Evolutionary conservation across 1,284 basidiomycete species (phyloP), one percentile per base, ranked within the genome.

Genomic region (Cystobasidium slooffiae): DNA sequence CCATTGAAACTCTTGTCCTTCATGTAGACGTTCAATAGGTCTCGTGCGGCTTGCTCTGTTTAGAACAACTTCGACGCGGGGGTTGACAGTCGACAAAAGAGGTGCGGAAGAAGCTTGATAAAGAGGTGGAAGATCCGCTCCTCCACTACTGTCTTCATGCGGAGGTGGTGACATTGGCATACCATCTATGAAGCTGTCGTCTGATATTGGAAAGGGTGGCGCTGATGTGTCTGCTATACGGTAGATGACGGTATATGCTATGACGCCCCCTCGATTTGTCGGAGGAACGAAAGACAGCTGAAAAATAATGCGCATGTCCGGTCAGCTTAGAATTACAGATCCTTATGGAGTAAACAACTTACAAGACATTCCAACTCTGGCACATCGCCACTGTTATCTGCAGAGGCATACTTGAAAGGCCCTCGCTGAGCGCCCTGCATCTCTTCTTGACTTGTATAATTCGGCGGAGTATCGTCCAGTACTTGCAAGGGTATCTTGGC

Each of bases 221-320:
- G 49, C 62, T 20, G 41, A 20, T 1, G 70, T 20, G 18, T 61
- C 58, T 31, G 41, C 62, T 39, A 73, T 46, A 0, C 70, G 31
- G 14, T 66, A 73, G 1, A 12, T 73, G 14, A 73, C 46, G 5
- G 51, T 65, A 43, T 73, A 73, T 6, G 16, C 20, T 20, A 73
- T 65, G 14, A n/a, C 47, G 6, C 53, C 70, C 1, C 52, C 70
- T 24, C 58, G 70, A 39, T 10, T 56, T 46, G 70, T 73, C 3
- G 70, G 70, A 18, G 62, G 51, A 8, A 53, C 62, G 62, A 73
- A 73, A 12, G 62, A 65, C 10, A 73, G 63, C 70, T 73, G 62
- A 14, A 64, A 44, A 20, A 47, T 16, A 44, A 5, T 64, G 14
- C n/a, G 62, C 37, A 44, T 47, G 16, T 39, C 20, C 43, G 9